Evolutionary conservation across 2,329 filamentous ascomycete species (phyloP).

Genomic region (Triangularia verruculosa): DNA sequence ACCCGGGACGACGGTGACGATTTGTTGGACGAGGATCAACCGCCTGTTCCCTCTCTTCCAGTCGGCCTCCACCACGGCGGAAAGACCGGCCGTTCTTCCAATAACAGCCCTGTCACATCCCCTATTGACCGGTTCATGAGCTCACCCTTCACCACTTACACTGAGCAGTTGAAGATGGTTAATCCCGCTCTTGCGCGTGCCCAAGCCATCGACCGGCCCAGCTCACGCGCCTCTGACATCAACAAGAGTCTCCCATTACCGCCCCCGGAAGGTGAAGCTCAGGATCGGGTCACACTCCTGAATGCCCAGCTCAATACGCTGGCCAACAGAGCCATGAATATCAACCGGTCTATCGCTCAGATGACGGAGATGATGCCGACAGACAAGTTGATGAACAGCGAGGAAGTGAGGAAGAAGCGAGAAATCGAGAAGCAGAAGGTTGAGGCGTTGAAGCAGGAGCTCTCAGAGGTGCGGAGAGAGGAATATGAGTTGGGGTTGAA

Average conservation of each 20-base stretch:
- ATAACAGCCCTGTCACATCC: slow-evolving; percentile 34
- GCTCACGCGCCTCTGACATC: slow-evolving; percentile 36
- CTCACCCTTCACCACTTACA: slow-evolving; percentile 27
- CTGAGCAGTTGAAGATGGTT: slow-evolving; percentile 6
- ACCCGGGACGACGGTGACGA: slow-evolving; percentile 38
- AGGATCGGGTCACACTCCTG: slow-evolving; percentile 64
- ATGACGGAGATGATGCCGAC: slow-evolving; percentile 75
- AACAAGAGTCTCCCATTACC: slow-evolving; percentile 61
- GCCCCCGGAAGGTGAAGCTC: slow-evolving; percentile 54
- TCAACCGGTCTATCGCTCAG: slow-evolving; percentile 69
- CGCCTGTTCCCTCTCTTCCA: slow-evolving; percentile 38
- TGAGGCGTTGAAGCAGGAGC: slow-evolving; percentile 60
- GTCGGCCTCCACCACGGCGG: slow-evolving; percentile 26
- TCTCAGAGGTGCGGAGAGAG: slow-evolving; percentile 70
- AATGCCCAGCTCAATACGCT: slow-evolving; percentile 65
- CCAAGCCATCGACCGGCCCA: slow-evolving; percentile 24
- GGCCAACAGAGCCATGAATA: slow-evolving; percentile 65
- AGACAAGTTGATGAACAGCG: slow-evolving; percentile 64
- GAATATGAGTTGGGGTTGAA: slow-evolving; percentile 77
- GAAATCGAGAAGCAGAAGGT: slow-evolving; percentile 63
- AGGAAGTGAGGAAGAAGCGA: slow-evolving; percentile 57
- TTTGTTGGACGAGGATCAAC: slow-evolving; percentile 30
- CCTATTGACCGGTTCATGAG: slow-evolving; percentile 35
- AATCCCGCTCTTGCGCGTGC: slow-evolving; percentile 20
- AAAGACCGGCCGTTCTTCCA: slow-evolving; percentile 22